Conservation (phyloP, 768 basidiomycete genomes). For the Mycena venus region DNA sequence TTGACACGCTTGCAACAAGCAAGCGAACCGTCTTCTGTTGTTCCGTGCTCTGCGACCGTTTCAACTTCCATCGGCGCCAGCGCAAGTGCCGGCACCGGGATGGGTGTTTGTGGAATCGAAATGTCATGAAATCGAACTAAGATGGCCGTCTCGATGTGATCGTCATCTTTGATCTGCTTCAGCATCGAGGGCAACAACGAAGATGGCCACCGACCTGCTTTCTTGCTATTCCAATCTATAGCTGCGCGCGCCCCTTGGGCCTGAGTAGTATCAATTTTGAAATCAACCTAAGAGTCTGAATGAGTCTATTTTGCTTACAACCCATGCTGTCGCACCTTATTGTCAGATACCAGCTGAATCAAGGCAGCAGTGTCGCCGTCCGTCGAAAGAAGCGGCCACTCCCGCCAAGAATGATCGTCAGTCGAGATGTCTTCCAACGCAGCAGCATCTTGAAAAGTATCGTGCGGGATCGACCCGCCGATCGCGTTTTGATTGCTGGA, state of each 20-base stretch:
- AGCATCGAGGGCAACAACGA: slow-evolving; percentile 2
- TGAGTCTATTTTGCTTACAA: not conserved
- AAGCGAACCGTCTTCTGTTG: slow-evolving; percentile 52
- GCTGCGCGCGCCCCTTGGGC: slow-evolving; percentile 66
- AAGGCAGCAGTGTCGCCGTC: slow-evolving; percentile 88
- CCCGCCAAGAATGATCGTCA: slow-evolving; percentile 69
- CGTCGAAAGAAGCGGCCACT: slow-evolving; percentile 84
- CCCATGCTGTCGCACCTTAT: slow-evolving; percentile 62
- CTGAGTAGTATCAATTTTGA: slow-evolving; percentile 76
- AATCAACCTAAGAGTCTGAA: slow-evolving; percentile 67
- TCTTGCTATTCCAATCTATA: slow-evolving; percentile 91
- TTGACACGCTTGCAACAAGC: slow-evolving; percentile 63
- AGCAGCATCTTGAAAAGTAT: slow-evolving; percentile 80
- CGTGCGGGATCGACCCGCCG: slow-evolving; percentile 72
- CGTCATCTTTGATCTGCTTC: slow-evolving; percentile 70
- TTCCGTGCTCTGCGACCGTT: slow-evolving; percentile 55
- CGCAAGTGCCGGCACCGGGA: slow-evolving; percentile 31
- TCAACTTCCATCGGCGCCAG: slow-evolving; percentile 32
- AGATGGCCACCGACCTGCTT: slow-evolving; percentile 70
- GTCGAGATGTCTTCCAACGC: slow-evolving; percentile 70
- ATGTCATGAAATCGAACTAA: slow-evolving; percentile 56
- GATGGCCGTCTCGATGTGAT: slow-evolving; percentile 83
- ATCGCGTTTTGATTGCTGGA: slow-evolving; percentile 78
- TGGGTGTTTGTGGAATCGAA: slow-evolving; percentile 32
- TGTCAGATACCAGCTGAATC: slow-evolving; percentile 85